Base-by-base conservation (phyloP, 768 basidiomycete species). In the Kwoniella botswanensis region DNA sequence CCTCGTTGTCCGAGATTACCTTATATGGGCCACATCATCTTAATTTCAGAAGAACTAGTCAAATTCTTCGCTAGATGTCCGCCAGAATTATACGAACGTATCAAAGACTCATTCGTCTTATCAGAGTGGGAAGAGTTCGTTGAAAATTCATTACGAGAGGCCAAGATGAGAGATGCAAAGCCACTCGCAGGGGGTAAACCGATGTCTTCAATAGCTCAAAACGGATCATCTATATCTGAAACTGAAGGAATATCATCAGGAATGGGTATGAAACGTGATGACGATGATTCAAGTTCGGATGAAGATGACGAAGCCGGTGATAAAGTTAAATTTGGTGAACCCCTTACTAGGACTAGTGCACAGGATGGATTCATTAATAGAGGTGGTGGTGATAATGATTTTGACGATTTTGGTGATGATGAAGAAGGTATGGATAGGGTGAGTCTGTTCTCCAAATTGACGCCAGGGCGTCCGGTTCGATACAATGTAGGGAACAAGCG, bases 1-100 rank as follows among this genome's bases (percentile, higher is more conserved):
- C 89, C 90, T n/a, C 56, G 67, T 42, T 65, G 68, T 1, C 76
- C 77, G 43, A 76, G 95, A 35, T 83, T 96, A 54, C 95, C 94
- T 2, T 96, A 93, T 84, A 98, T 98, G 96, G 96, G 96, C 0
- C 95, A 99, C 82, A 87, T 98, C 17, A 92, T 92, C 13, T 89
- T 98, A 74, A 93, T 99, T 76, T 91, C 94, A 0, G 97, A 98
- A 83, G 96, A 98, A 78, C 90, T 97, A 21, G 90, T 97, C 80
- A 89, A 89, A 67, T 92, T 95, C 10, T 88, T 98, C 70, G 90
- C 93, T 22, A 90, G 92, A 63, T 94, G 93, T 84, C 93, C 95
- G 0, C 86, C 88, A 17, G 93, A 94, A 41, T 86, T 97, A 24
- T 87, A 89, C 26, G 85, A 86, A 1, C 84, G 86, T 67, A 88